These are phyloP conservation scores for Fusarium redolens DNA, from an alignment of 2,329 filamentous ascomycete genomes.

Conservation along the genomic window DNA sequence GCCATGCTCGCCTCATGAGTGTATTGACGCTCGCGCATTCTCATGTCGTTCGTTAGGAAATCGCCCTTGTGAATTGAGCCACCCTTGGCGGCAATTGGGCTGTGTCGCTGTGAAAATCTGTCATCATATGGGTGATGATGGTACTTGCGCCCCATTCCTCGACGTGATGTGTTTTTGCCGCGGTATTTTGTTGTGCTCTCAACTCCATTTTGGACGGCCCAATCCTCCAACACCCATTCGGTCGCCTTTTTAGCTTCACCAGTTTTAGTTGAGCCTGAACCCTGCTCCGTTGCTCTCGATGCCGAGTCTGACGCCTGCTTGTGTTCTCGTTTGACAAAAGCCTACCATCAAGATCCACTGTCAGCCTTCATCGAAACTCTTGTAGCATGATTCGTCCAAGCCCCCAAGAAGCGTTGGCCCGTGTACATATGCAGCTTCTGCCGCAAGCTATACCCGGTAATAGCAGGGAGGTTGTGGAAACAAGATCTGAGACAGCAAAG, in stretches of 20 bases:
- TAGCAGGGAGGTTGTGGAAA: constrained; percentile 8
- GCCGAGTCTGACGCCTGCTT: constrained; percentile 45
- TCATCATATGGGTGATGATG: constrained; percentile 29
- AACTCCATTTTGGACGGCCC: constrained; percentile 77
- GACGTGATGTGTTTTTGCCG: constrained; percentile 56
- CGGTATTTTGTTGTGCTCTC: constrained; percentile 87
- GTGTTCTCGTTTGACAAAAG: constrained; percentile 55
- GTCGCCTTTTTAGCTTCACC: constrained; percentile 71
- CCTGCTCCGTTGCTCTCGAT: constrained; percentile 11
- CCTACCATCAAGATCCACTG: constrained; percentile 44
- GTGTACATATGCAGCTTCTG: constrained; percentile 19
- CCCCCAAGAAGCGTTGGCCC: constrained; percentile 16
- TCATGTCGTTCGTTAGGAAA: constrained; percentile 45
- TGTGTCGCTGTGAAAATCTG: constrained; percentile 35
- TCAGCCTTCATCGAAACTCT: constrained; percentile 23
- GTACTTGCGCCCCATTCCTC: constrained; percentile 25
- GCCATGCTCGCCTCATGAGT: constrained; percentile 36
- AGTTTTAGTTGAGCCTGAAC: constrained; percentile 5
- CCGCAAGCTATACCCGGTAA: constrained; percentile 10
- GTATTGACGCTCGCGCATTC: constrained; percentile 40
- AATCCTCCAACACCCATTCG: constrained; percentile 80
- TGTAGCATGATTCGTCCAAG: background rate
- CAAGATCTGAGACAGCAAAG: constrained; percentile 24
- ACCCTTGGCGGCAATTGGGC: constrained; percentile 47
- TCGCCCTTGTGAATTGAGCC: constrained; percentile 51